Conservation (phyloP, 805 yeast species). For the Allodekkera sacchari region DNA sequence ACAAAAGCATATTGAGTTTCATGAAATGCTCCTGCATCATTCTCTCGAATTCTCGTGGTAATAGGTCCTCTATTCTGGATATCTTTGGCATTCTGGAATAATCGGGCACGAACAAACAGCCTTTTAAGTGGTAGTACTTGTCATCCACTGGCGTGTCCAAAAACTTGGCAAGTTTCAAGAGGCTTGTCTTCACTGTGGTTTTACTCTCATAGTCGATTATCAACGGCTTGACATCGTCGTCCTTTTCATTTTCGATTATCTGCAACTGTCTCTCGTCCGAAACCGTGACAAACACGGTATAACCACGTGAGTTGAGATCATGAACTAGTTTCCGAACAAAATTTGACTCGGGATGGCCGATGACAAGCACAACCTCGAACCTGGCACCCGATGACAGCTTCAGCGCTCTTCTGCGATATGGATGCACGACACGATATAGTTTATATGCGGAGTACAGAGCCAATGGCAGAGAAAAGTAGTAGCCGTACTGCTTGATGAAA, state of each 20-base stretch:
- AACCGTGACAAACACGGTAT: conserved; percentile 72
- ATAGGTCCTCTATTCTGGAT: conserved; percentile 18
- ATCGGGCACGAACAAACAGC: conserved; percentile 64
- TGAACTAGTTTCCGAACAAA: conserved; percentile 59
- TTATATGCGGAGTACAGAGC: conserved; percentile 5
- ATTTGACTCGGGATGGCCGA: conserved; percentile 75
- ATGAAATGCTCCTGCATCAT: conserved; percentile 19
- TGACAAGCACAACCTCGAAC: conserved; percentile 61
- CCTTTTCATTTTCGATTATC: conserved; percentile 49
- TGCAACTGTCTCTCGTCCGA: conserved; percentile 49
- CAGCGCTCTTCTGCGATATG: conserved; percentile 42
- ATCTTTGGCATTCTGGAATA: conserved; percentile 28
- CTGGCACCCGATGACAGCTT: conserved; percentile 64
- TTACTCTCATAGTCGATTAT: conserved; percentile 39
- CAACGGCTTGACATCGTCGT: conserved; percentile 62
- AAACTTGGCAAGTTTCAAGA: conserved; percentile 40
- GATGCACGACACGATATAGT: conserved; percentile 5
- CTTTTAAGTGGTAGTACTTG: conserved; percentile 49
- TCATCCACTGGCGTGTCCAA: conserved; percentile 27
- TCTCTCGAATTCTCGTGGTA: conserved; percentile 19
- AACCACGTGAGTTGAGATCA: conserved; percentile 73
- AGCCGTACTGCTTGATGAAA: no score
- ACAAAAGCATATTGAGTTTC: conserved; percentile 17
- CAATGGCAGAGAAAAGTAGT: conserved; percentile 4
- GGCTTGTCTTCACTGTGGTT: conserved; percentile 35